Evolutionary conservation across 1,284 basidiomycete genomes (phyloP), one percentile per base, ranked within the genome.

Genomic region (Paramarasmius palmivorus): DNA sequence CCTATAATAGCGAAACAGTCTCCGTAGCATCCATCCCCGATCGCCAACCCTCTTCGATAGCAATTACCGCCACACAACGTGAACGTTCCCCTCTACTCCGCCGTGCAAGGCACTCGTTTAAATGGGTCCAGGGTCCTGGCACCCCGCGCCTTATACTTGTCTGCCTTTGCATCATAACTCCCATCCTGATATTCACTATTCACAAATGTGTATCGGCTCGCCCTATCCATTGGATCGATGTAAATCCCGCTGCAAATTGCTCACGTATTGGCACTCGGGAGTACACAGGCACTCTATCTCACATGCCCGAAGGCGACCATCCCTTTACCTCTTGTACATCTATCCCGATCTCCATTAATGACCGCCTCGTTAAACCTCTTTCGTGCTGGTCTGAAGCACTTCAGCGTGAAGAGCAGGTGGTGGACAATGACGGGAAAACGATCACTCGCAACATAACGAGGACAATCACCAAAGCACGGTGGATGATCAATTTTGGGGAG

Each of bases 401-500:
- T 44, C 38, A 34, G 29, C 23, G 38, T 41, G 14, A 32, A 35
- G 35, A 25, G 14, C 6, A 54, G 50, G 14, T 15, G 46, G 9
- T 49, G 49, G 32, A 34, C 41, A 23, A 41, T 46, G 19, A 52
- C 39, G 5, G 17, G 47, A 14, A 45, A 2, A 7, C 7, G n/a
- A 10, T 7, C 5, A 22, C 17, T 25, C 15, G 46, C n/a, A 34
- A 36, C 35, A 23, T 51, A 38, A 17, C 7, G 40, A 44, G 14
- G 53, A 45, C 42, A 3, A 45, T 45, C 23, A 45, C 42, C 15
- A 22, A 26, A 5, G 64, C 62, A 26, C 61, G 68, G 29, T 49
- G 56, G 25, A 56, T 68, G 17, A 53, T 63, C 20, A 67, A 58
- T n/a, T 59, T 69, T 47, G 59, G 67, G 17, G 44, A 57, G 3